Evolutionary conservation across 495 filamentous ascomycete genomes (phyloP), one percentile per base, ranked within the genome.

Genomic region (Penicillium turbatum): DNA sequence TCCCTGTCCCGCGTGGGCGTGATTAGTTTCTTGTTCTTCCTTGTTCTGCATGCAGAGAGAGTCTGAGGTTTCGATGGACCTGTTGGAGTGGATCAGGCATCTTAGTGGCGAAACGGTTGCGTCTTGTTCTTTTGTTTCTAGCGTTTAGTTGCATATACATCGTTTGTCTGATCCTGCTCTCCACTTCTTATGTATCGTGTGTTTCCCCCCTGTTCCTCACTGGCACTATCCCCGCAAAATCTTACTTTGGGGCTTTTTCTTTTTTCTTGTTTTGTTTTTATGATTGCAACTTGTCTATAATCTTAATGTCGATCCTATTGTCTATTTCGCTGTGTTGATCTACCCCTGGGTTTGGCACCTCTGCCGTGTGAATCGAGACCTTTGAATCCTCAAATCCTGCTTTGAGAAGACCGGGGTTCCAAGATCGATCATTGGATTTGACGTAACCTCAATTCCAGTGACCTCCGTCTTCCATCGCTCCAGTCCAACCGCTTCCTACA

Each of bases 401-500:
- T 36, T 44, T 58, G 47, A 49, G 57, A 53, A 53, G 42, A 57
- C 19, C 29, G 35, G 26, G 11, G 34, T 27, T 31, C 49, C 39
- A 19, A 51, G 27, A 26, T 41, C 24, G 24, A 29, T 5, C 48
- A 26, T 53, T 39, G 6, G 13, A 26, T 45, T 53, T 49, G 53
- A 48, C 52, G 48, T 55, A 48, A 52, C 49, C 38, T 34, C 38
- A 41, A 43, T 42, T 43, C 39, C 26, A 30, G 5, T 34, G 30
- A 29, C 44, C 32, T 46, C 45, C 27, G 34, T 41, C 42, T 40
- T 40, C 37, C 54, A 45, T 53, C 37, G 15, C 32, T 45, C 54
- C 49, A 48, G 61, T 57, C 64, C 64, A 64, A 66, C 64, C 58
- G 39, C 55, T 44, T 32, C 36, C 48, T 15, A 17, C 43, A 32